Base-by-base conservation (phyloP, 164 flowering plant species). In the Berberis thunbergii region DNA sequence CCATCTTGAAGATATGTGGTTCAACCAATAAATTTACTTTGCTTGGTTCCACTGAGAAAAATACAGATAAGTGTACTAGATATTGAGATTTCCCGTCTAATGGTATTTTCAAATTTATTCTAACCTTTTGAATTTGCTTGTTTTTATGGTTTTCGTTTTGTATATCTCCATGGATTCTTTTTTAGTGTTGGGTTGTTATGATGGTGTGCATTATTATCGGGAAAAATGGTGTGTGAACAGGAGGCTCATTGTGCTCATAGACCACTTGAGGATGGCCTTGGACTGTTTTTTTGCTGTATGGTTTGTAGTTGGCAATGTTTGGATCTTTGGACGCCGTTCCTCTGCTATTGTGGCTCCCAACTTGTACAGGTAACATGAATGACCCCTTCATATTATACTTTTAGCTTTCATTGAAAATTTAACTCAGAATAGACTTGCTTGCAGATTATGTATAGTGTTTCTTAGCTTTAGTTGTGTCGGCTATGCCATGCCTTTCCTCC, bases 401-500 rank as follows among this genome's bases (percentile, higher is more conserved):
- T 67, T 40, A 49, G 7, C 43, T 42, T 48, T 6, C 41, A 42
- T 50, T 45, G 41, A 9, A 50, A 48, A 12, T 45, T 46, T 7
- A 40, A 40, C 50, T 43, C 7, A 40, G 3, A 26, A 55, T 67
- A 13, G 26, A 26, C 26, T 61, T 55, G 5, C 59, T 57, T 68
- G 80, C 88, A 94, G 98, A 85, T 74, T 94, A 73, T 94, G 97
- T 80, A 75, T 94, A 68, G 97, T 85, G 64, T 91, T 88, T 76
- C 92, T 94, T 71, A 81, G 87, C 50, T 75, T 94, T 57, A 91
- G 96, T 79, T 91, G 96, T 72, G 84, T 94, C 44, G 98, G 97
- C 4, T 94, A 94, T 64, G 98, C 97, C 7, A 88, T 94, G 98
- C 98, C 88, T 12, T 91, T 94, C 77, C 86, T 94, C 66, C 75